Base-by-base conservation (phyloP, 129 eudicot species). In the Lactuca saligna region DNA sequence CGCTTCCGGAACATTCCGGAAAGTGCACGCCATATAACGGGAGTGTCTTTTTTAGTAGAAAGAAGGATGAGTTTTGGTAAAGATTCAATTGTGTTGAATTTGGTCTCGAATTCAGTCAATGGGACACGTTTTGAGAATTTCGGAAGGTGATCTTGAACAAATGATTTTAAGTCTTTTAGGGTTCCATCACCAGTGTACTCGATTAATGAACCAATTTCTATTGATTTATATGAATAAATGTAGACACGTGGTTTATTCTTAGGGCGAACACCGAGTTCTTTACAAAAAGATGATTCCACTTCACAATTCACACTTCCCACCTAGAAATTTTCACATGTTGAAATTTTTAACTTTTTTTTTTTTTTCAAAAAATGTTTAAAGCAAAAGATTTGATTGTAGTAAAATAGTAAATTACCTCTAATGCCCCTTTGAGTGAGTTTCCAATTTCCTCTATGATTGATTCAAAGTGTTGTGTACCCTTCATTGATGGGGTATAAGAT, bases 21-120 rank as follows among this genome's bases (percentile, higher is more conserved):
- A 72, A 93, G 92, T 54, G 83, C 88, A 61, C 93, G 95, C 98
- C 98, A 93, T 65, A 93, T 89, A 38, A 89, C 85, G 4, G 98
- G 98, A 31, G 98, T 89, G 69, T 80, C 93, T 74, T 93, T 89
- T 78, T 93, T 93, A 16, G 92, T 76, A 14, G 98, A 93, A 68
- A 93, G 84, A 78, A 93, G 97, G 78, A 93, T 77, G 25, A 89
- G 90, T 80, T 78, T 87, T 57, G 98, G 98, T 41, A 86, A 73
- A 50, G 64, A 37, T 67, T 75, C 84, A 31, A 15, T 65, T 46
- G 50, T 69, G 42, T 54, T 82, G 63, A 82, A 75, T 10, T 66
- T 54, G 8, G 77, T 66, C 46, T 85, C 84, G 69, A 86, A 79
- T 14, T 72, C 78, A 38, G 65, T 78, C 81, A 80, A 68, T 7